phyloP scores from a whole-genome alignment of 1,284 basidiomycete species.

The Rhodotorula sp. region DNA sequence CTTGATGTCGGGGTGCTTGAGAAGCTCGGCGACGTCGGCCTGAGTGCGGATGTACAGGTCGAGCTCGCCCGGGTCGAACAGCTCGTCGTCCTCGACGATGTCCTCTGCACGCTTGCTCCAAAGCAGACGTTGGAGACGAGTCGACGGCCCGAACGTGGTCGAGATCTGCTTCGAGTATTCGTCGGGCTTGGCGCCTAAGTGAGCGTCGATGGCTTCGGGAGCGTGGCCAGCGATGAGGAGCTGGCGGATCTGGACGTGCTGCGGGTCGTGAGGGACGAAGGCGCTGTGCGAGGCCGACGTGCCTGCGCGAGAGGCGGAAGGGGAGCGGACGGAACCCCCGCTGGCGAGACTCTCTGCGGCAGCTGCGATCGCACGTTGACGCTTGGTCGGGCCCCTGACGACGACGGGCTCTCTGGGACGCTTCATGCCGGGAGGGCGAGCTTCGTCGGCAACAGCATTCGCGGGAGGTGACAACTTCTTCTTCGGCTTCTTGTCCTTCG shows the following conservation, averaged over 20 bases:
- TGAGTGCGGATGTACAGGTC: slow-evolving; percentile 55
- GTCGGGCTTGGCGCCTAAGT: neutral
- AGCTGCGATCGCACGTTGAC: no score
- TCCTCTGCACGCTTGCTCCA: slow-evolving; percentile 52
- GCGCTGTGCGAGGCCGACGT: neutral
- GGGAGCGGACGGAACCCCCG: neutral
- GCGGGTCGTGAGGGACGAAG: neutral
- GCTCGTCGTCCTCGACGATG: slow-evolving; percentile 57
- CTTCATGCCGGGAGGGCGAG: no score
- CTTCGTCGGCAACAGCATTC: no score
- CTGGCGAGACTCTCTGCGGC: no score
- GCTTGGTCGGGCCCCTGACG: no score
- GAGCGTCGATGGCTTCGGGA: neutral
- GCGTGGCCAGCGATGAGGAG: slow-evolving; percentile 24
- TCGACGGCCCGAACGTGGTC: slow-evolving; percentile 39
- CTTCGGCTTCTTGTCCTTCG: no score
- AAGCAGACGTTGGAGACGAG: slow-evolving; percentile 49
- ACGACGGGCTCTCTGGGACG: no score
- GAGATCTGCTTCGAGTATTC: neutral
- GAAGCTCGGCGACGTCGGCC: slow-evolving; percentile 53
- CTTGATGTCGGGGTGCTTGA: slow-evolving; percentile 37
- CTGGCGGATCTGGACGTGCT: neutral
- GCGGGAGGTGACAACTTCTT: no score
- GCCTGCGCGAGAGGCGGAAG: neutral
- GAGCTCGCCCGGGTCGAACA: slow-evolving; percentile 60